A percentile compares a stretch with the other conserved stretches of the same genome.
Conservation (phyloP, 1,284 basidiomycete genomes). For the Ceratobasidium sp. region DNA sequence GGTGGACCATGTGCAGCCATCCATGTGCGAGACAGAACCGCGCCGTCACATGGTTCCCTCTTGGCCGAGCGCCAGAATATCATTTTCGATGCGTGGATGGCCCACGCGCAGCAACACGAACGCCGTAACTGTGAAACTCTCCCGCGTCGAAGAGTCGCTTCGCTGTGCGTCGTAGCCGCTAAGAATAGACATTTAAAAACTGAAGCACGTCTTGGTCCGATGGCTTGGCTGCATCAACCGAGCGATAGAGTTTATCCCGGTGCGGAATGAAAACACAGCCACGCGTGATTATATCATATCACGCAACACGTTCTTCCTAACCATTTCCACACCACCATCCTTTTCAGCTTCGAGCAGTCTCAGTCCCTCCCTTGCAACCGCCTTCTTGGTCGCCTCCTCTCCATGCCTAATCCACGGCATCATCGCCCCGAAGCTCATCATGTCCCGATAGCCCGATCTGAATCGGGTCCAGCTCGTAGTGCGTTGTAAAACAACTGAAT, state of each 20-base stretch:
- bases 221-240: no score
- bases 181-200: no score
- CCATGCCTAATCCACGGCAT: conserved; percentile 15
- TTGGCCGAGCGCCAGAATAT: no score
- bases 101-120: no score
- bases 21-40: conserved; percentile 24
- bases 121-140: no score
- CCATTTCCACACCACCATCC: not conserved
- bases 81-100: no score
- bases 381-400: not conserved
- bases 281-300: conserved; percentile 8
- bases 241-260: no score
- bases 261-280: not conserved
- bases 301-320: not conserved
- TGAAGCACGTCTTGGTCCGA: no score
- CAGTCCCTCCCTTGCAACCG: not conserved
- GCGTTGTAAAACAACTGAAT: conserved; percentile 8
- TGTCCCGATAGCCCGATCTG: conserved; percentile 26
- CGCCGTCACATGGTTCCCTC: not conserved
- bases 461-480: conserved; percentile 6
- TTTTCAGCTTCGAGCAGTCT: not conserved
- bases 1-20: conserved; percentile 7
- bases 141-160: no score
- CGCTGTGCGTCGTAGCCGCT: no score
- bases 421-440: conserved; percentile 23